These are phyloP conservation scores for Cnidoscolus chayamansa DNA, from an alignment of 441 rosid species.

Conservation along the genomic window DNA sequence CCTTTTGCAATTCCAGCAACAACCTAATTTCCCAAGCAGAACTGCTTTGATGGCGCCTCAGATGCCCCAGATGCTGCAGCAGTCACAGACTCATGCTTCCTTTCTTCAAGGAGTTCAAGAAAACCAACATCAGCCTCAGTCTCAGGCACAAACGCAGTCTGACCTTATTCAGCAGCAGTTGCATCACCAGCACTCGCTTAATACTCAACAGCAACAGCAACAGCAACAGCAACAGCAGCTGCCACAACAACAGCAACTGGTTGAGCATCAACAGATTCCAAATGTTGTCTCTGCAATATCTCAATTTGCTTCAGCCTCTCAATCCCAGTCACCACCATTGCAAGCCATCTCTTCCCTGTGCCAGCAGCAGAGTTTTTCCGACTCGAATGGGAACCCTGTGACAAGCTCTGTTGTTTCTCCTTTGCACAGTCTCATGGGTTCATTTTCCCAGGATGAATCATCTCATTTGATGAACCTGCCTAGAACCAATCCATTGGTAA, in stretches of 20 bases:
- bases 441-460: constrained; percentile 71
- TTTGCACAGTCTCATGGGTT: constrained; percentile 72
- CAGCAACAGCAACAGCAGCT: constrained; percentile 43
- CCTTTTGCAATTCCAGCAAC: constrained; percentile 76
- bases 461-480: constrained; percentile 62
- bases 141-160: constrained; percentile 44
- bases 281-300: constrained; percentile 52
- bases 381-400: constrained; percentile 62
- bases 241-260: constrained; percentile 45
- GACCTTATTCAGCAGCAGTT: constrained; percentile 67
- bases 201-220: constrained; percentile 37
- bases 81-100: constrained; percentile 58
- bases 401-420: constrained; percentile 55
- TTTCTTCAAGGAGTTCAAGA: constrained; percentile 54
- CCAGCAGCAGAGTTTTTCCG: constrained; percentile 82
- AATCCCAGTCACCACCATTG: constrained; percentile 53
- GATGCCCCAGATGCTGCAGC: constrained; percentile 55
- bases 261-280: constrained; percentile 56
- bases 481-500: constrained; percentile 50
- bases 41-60: constrained; percentile 59
- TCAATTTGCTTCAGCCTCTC: constrained; percentile 58
- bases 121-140: constrained; percentile 51
- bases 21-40: constrained; percentile 50
- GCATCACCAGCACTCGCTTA: constrained; percentile 51
- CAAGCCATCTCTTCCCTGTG: constrained; percentile 61